Conservation (phyloP, 208 protist genomes). For the Wallacemonas rigidus region DNA sequence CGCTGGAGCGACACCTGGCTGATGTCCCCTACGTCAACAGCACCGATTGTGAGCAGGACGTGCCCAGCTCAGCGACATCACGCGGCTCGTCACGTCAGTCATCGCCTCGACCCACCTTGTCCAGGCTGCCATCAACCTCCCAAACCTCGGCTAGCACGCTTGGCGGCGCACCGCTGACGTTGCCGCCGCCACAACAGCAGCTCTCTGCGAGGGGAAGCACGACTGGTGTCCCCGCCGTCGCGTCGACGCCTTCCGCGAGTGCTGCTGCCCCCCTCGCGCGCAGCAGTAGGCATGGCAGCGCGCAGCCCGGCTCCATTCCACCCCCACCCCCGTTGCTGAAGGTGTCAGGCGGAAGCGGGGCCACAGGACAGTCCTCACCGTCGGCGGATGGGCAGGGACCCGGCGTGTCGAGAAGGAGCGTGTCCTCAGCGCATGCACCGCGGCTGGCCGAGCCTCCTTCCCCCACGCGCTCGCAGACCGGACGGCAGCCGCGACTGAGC, state of each 20-base stretch:
- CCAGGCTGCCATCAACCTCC: too few relatives aligned
- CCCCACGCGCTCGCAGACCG: slow-evolving; percentile 2
- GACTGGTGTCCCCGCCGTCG: too few relatives aligned
- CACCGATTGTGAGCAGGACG: background rate
- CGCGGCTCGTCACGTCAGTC: too few relatives aligned
- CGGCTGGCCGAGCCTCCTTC: slow-evolving; percentile 6
- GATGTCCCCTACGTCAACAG: slow-evolving; percentile 15
- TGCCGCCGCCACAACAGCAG: background rate
- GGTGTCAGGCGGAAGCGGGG: too few relatives aligned
- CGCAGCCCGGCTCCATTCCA: background rate
- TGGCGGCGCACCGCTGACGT: too few relatives aligned
- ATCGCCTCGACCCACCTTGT: too few relatives aligned
- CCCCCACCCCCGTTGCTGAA: background rate
- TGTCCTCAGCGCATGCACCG: background rate
- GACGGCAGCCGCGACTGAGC: background rate
- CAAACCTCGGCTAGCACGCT: too few relatives aligned
- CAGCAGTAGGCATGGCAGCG: too few relatives aligned
- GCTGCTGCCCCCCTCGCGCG: too few relatives aligned
- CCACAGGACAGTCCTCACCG: background rate
- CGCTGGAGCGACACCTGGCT: background rate
- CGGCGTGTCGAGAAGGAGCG: background rate
- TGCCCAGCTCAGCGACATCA: background rate
- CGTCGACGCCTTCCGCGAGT: too few relatives aligned
- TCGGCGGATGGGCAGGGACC: background rate
- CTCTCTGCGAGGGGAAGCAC: background rate